A percentile compares a stretch with the other conserved stretches of the same genome.
These are phyloP conservation scores for Isabelozyma pseudorhagii DNA, from an alignment of 805 yeast genomes.

Conservation along the genomic window DNA sequence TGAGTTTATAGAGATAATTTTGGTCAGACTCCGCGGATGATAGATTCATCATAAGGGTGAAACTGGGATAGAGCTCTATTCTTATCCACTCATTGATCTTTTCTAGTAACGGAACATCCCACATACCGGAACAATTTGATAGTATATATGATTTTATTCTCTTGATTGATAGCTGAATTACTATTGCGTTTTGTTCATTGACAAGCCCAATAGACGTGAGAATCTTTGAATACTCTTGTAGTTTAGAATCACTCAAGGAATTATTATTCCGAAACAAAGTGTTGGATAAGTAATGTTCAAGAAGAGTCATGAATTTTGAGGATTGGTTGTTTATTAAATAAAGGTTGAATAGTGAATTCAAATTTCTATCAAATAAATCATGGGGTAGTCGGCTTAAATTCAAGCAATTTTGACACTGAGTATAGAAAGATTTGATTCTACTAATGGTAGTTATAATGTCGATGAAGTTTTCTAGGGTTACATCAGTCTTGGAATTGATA, in stretches of 20 bases:
- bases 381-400: conserved; percentile 16
- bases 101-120: conserved; percentile 36
- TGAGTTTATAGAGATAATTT: conserved; percentile 21
- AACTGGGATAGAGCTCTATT: conserved; percentile 35
- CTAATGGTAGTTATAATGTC: conserved; percentile 14
- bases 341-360: conserved; percentile 24
- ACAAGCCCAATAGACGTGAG: conserved; percentile 17
- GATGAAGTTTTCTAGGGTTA: background rate
- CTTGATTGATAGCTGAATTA: conserved; percentile 35
- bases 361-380: conserved; percentile 23
- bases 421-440: conserved; percentile 19
- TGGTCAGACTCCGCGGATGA: conserved; percentile 6
- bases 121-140: conserved; percentile 26
- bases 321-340: conserved; percentile 7
- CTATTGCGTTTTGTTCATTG: conserved; percentile 19
- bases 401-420: conserved; percentile 17
- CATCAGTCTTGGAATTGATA: background rate
- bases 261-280: conserved; percentile 4
- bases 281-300: conserved; percentile 4
- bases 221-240: conserved; percentile 14
- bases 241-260: conserved; percentile 4
- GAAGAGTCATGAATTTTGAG: conserved; percentile 2
- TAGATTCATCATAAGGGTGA: conserved; percentile 16
- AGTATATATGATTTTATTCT: conserved; percentile 31
- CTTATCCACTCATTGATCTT: conserved; percentile 36